phyloP scores from a whole-genome alignment of 768 basidiomycete genomes.

The Plicaturopsis crispa region DNA sequence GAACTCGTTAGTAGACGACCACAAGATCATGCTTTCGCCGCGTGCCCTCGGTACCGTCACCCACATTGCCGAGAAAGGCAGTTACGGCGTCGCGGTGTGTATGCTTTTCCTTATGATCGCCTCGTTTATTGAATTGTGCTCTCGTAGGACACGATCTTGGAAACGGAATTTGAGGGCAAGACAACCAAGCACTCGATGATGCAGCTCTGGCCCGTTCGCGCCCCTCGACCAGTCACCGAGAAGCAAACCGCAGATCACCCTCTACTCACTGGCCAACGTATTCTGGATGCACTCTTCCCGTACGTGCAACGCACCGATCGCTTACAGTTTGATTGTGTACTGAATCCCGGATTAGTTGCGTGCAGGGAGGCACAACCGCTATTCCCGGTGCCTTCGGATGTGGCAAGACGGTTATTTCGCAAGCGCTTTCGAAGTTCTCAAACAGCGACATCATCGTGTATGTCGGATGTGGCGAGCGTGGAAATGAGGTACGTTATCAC shows the following conservation, averaged over 20 bases:
- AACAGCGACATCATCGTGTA: conserved; percentile 99
- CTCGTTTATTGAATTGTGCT: background rate
- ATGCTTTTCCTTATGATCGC: background rate
- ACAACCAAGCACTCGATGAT: conserved; percentile 90
- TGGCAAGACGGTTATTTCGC: conserved; percentile 97
- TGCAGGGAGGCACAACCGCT: conserved; percentile 93
- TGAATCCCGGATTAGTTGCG: conserved; percentile 53
- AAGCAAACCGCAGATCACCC: conserved; percentile 92
- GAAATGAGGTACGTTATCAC: conserved; percentile 67
- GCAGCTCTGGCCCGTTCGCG: conserved; percentile 99
- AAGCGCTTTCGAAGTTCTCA: conserved; percentile 96
- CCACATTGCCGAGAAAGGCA: conserved; percentile 87
- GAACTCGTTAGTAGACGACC: conserved; percentile 93
- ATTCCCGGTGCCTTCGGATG: conserved; percentile 99
- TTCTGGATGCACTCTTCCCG: conserved; percentile 95
- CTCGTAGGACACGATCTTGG: conserved; percentile 81
- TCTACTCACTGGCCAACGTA: conserved; percentile 92
- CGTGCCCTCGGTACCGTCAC: conserved; percentile 94
- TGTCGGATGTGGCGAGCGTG: conserved; percentile 98
- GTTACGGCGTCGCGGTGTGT: conserved; percentile 83
- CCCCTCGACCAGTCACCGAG: conserved; percentile 92
- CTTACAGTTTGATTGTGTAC: background rate
- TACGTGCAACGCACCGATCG: conserved; percentile 30
- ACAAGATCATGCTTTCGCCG: conserved; percentile 95
- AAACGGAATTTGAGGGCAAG: conserved; percentile 97